Conservation (phyloP, 345 rosid genomes). For the Durio zibethinus region DNA sequence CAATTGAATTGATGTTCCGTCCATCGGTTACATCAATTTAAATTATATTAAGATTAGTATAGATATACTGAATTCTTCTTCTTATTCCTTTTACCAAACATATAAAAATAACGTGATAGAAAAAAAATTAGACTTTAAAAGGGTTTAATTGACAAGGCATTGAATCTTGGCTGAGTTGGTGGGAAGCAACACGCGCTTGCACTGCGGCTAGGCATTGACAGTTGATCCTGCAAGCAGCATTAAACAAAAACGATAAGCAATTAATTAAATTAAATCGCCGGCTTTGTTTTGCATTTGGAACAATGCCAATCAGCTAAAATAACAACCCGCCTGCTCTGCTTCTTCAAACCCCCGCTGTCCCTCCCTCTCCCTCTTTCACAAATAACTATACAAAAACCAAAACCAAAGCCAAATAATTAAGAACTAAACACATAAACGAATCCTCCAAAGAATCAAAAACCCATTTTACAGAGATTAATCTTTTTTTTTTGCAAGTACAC, state of each 20-base stretch:
- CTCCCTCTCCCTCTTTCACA: background rate
- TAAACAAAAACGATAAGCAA: too few relatives aligned
- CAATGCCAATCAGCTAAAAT: background rate
- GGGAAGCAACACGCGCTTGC: background rate
- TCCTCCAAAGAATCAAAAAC: background rate
- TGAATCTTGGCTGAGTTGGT: background rate
- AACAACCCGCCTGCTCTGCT: background rate
- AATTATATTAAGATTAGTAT: too few relatives aligned
- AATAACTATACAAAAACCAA: background rate
- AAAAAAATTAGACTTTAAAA: too few relatives aligned
- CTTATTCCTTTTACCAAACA: too few relatives aligned
- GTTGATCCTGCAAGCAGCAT: background rate
- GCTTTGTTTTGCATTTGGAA: background rate
- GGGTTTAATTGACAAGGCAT: too few relatives aligned
- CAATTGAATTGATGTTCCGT: too few relatives aligned
- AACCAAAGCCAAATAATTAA: background rate
- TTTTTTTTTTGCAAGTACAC: background rate
- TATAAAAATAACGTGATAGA: too few relatives aligned
- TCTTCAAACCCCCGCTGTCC: background rate
- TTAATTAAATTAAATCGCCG: conserved; percentile 1
- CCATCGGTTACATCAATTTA: too few relatives aligned
- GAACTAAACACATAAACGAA: background rate
- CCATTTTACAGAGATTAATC: background rate
- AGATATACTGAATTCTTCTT: too few relatives aligned
- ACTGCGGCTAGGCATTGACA: background rate